Percentiles rank a stretch among this genome's conserved stretches.
These are phyloP conservation scores for Vachellia collinsii DNA, from an alignment of 306 rosid species.

Conservation along the genomic window DNA sequence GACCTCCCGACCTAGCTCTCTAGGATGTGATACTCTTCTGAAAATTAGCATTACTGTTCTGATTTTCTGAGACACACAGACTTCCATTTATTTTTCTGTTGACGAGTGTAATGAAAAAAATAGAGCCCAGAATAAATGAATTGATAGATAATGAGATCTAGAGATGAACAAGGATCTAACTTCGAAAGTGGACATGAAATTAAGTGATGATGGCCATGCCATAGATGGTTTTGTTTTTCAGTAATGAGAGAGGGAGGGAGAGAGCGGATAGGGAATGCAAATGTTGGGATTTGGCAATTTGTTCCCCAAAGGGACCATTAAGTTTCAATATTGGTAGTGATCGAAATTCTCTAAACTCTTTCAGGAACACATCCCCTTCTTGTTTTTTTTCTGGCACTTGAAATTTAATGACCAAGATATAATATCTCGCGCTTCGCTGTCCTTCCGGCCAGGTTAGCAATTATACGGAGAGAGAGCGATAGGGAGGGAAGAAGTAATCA, in stretches of 20 bases:
- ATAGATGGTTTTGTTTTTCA: not conserved
- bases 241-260: not conserved
- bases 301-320: conserved; percentile 34
- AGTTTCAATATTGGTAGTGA: conserved; percentile 26
- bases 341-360: conserved; percentile 18
- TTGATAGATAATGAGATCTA: not conserved
- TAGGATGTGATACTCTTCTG: not conserved
- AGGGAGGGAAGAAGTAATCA: not conserved
- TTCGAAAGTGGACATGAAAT: not conserved
- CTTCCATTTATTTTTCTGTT: not conserved
- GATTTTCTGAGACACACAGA: not conserved
- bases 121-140: not conserved
- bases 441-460: conserved; percentile 16
- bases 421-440: conserved; percentile 35
- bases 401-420: conserved; percentile 44
- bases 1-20: not conserved
- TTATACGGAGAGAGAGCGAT: not conserved
- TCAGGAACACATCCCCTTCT: conserved; percentile 14
- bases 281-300: conserved; percentile 4
- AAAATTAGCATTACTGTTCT: not conserved
- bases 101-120: not conserved
- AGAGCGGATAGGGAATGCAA: not conserved
- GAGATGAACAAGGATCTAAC: not conserved
- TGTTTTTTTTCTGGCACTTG: conserved; percentile 49
- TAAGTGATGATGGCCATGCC: not conserved